phyloP scores from a whole-genome alignment of 805 yeast species.

The Pichia occidentalis region DNA sequence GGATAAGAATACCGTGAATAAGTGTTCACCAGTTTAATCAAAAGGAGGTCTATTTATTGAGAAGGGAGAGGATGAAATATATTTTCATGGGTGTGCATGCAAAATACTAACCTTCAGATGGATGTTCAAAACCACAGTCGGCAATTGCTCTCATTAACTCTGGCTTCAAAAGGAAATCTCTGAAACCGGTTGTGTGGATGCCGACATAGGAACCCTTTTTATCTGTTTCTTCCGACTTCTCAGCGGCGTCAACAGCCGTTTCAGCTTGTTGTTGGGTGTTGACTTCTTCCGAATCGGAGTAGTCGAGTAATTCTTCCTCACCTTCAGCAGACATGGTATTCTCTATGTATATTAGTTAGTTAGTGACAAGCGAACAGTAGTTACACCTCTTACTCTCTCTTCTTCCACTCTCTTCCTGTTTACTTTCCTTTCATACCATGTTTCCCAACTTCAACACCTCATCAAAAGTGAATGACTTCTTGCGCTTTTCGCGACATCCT shows the following conservation, averaged over 20 bases:
- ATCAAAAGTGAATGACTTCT: too few relatives aligned
- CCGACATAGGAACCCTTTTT: constrained; percentile 98
- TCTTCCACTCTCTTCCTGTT: too few relatives aligned
- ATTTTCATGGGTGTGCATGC: too few relatives aligned
- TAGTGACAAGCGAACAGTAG: too few relatives aligned
- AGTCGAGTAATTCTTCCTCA: constrained; percentile 98
- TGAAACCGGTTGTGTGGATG: constrained; percentile 96
- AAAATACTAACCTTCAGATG: constrained; percentile 93
- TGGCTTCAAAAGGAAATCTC: constrained; percentile 94
- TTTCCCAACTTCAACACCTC: too few relatives aligned
- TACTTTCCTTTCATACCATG: too few relatives aligned
- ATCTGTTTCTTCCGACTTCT: constrained; percentile 52
- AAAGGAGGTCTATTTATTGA: neutral
- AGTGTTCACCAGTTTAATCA: too few relatives aligned
- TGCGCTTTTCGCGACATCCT: too few relatives aligned
- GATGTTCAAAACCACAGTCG: constrained; percentile 99
- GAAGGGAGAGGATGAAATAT: constrained; percentile 1
- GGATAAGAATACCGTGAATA: too few relatives aligned
- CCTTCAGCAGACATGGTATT: constrained; percentile 90
- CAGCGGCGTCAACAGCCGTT: constrained; percentile 32
- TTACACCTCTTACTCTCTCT: too few relatives aligned
- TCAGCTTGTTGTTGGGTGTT: constrained; percentile 39
- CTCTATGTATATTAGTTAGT: neutral
- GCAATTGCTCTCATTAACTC: constrained; percentile 96
- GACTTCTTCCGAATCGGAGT: constrained; percentile 97